Evolutionary conservation across 2,329 filamentous ascomycete species (phyloP).

Genomic region (Hypoxylon sp.): DNA sequence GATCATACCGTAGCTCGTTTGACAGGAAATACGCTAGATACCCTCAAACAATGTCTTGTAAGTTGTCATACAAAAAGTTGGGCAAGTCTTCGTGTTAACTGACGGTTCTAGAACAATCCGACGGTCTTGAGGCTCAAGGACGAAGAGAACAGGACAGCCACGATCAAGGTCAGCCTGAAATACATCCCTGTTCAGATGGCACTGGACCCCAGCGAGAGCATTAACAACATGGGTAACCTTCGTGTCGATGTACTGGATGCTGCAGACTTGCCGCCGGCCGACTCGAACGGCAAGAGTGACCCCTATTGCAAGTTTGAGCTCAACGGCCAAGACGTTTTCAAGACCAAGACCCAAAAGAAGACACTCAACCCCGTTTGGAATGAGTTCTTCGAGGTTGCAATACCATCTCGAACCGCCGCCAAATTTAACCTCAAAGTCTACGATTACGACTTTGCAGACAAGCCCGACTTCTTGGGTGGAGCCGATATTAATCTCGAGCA

Average conservation of each 20-base stretch:
- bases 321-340: constrained; percentile 89
- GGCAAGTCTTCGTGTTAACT: constrained; percentile 24
- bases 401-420: constrained; percentile 85
- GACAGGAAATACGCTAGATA: constrained; percentile 84
- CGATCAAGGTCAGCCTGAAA: constrained; percentile 89
- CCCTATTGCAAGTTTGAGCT: constrained; percentile 95
- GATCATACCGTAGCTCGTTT: constrained; percentile 83
- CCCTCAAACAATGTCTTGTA: constrained; percentile 86
- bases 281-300: constrained; percentile 96
- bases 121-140: constrained; percentile 83
- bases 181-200: constrained; percentile 95
- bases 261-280: constrained; percentile 86
- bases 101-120: constrained; percentile 77
- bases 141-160: constrained; percentile 77
- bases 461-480: constrained; percentile 87
- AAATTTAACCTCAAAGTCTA: constrained; percentile 85
- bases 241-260: constrained; percentile 93
- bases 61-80: constrained; percentile 46
- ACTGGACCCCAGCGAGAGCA: constrained; percentile 92
- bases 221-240: constrained; percentile 98
- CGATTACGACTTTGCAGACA: constrained; percentile 97
- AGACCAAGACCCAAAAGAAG: constrained; percentile 97
- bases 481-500: constrained; percentile 78
- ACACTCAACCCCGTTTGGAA: constrained; percentile 95
- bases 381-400: constrained; percentile 86